Percentiles rank a stretch among this genome's conserved stretches.
Evolutionary conservation across 208 protist species (phyloP).

Genomic region (Porcisia hertigi): DNA sequence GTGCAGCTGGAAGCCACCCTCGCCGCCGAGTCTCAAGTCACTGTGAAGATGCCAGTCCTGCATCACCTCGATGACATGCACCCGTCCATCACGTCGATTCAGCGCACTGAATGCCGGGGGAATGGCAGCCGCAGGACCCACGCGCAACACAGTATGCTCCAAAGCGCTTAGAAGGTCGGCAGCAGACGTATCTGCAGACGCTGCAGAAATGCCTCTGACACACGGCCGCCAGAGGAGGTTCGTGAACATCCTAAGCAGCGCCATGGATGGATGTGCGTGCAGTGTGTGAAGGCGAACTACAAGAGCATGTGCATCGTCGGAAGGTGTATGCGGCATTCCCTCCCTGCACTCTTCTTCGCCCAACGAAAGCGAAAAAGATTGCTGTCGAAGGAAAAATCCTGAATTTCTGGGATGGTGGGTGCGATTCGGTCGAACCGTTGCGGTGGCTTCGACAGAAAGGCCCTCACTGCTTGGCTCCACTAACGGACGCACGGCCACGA

Average conservation of each 20-base stretch:
- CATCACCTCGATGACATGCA: slow-evolving; percentile 23
- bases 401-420: background rate
- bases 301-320: slow-evolving; percentile 9
- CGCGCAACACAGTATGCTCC: slow-evolving; percentile 2
- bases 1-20: slow-evolving; percentile 19
- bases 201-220: background rate
- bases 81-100: slow-evolving; percentile 10
- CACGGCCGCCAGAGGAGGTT: slow-evolving; percentile 5
- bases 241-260: slow-evolving; percentile 1
- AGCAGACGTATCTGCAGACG: background rate
- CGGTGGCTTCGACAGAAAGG: too few relatives aligned
- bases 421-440: background rate
- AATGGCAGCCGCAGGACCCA: background rate
- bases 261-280: slow-evolving; percentile 10
- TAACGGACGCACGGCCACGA: slow-evolving; percentile 4
- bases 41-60: slow-evolving; percentile 21
- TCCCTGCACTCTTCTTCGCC: background rate
- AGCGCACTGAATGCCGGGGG: background rate
- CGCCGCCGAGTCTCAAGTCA: slow-evolving; percentile 26
- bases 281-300: slow-evolving; percentile 15
- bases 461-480: background rate
- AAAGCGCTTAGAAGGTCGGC: background rate
- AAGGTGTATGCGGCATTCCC: background rate
- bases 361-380: slow-evolving; percentile 11
- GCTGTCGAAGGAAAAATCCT: slow-evolving; percentile 7